Evolutionary conservation across 805 yeast genomes (phyloP).

Genomic region (Barnettozyma siamensis): DNA sequence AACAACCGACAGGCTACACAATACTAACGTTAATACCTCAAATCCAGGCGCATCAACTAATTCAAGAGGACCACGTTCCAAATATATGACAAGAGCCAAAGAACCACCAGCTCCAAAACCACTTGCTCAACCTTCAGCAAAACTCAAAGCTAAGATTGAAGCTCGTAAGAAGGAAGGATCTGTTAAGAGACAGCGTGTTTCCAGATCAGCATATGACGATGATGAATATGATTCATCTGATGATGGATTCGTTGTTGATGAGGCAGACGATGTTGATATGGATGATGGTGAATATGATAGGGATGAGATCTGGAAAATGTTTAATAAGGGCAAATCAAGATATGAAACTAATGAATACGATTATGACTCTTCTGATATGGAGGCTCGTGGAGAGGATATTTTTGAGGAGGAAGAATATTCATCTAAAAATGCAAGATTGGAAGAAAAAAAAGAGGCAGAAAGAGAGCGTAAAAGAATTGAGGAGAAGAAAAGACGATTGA

Average conservation of each 20-base stretch:
- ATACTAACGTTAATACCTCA: too few relatives aligned
- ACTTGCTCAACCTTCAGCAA: conserved; percentile 53
- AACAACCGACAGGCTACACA: too few relatives aligned
- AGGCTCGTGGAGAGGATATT: conserved; percentile 88
- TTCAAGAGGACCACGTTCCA: background rate
- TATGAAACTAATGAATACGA: conserved; percentile 37
- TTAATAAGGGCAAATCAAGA: conserved; percentile 59
- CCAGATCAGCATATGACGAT: conserved; percentile 24
- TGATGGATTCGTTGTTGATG: conserved; percentile 56
- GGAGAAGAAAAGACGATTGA: conserved; percentile 41
- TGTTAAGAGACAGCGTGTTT: background rate
- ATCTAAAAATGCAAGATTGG: conserved; percentile 59
- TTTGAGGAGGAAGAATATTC: conserved; percentile 76
- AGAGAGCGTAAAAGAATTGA: conserved; percentile 45
- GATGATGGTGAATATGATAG: conserved; percentile 55
- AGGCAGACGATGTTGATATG: conserved; percentile 18
- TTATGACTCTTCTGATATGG: conserved; percentile 68
- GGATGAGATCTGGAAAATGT: conserved; percentile 86
- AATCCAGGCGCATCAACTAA: background rate
- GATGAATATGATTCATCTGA: conserved; percentile 42
- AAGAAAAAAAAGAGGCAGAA: conserved; percentile 68
- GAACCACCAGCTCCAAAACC: conserved; percentile 18
- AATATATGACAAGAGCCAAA: background rate
- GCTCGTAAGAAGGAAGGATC: conserved; percentile 23
- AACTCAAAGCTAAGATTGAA: conserved; percentile 42